These are phyloP conservation scores for Penicillium sp. DNA, from an alignment of 2,329 filamentous ascomycete species.

Conservation along the genomic window DNA sequence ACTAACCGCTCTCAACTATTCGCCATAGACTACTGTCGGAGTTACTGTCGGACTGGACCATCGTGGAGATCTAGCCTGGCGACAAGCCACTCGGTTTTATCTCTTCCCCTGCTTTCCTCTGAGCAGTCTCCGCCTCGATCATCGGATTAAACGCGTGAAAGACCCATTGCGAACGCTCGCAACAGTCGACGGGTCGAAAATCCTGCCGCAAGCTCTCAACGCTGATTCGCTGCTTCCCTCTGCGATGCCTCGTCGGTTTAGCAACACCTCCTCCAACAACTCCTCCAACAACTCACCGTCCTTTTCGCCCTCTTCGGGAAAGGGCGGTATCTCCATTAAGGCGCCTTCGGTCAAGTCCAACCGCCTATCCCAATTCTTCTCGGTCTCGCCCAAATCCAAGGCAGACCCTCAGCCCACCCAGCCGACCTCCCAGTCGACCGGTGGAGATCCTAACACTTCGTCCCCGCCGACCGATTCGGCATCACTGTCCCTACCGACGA, in stretches of 20 bases:
- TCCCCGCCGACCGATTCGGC: conserved; percentile 62
- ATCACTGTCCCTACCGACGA: conserved; percentile 75
- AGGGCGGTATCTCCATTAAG: conserved; percentile 47
- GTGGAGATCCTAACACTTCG: conserved; percentile 45
- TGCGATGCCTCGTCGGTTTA: conserved; percentile 59
- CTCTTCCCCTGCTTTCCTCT: no score
- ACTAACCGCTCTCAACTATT: no score
- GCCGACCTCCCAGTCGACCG: conserved; percentile 61
- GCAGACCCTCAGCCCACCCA: conserved; percentile 49
- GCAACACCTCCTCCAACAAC: conserved; percentile 54
- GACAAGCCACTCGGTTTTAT: no score
- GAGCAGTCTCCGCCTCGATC: conserved; percentile 6
- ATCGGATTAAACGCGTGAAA: conserved; percentile 10
- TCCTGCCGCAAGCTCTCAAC: conserved; percentile 2
- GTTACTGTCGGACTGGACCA: no score
- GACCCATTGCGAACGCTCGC: conserved; percentile 6
- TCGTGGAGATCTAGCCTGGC: no score
- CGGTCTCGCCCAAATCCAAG: conserved; percentile 69
- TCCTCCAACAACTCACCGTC: conserved; percentile 46
- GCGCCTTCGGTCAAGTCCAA: conserved; percentile 58
- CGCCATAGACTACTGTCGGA: no score
- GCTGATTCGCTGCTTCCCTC: conserved; percentile 23
- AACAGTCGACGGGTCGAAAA: conserved; percentile 11
- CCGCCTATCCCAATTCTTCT: conserved; percentile 77
- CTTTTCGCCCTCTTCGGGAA: conserved; percentile 50